Percentiles rank a stretch among this genome's conserved stretches.
phyloP scores from a whole-genome alignment of 495 filamentous ascomycete genomes.

The Neurospora intermedia region DNA sequence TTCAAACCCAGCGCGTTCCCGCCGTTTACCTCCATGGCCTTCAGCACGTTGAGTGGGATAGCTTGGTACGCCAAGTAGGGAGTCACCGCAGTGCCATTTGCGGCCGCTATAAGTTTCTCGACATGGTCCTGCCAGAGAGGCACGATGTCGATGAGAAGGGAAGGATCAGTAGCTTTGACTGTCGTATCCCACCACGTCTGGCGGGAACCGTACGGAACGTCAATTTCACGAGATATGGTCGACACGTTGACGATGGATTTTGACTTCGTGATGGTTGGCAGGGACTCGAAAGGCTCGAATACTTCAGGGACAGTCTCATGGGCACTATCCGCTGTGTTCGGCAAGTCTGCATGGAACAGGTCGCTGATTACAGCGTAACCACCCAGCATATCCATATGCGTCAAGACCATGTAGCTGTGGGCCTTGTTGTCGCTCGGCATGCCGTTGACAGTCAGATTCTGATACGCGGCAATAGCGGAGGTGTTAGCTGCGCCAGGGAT shows the following conservation, averaged over 20 bases:
- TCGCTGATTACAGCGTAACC: constrained; percentile 9
- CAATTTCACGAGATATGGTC: constrained; percentile 3
- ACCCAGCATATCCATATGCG: constrained; percentile 3
- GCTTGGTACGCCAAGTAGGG: constrained; percentile 13
- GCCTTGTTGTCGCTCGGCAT: constrained; percentile 8
- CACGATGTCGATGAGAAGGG: constrained; percentile 10
- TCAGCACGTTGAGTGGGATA: constrained; percentile 14
- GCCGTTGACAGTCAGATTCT: constrained; percentile 14
- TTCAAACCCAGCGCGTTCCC: constrained; percentile 22
- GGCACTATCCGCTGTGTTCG: not conserved
- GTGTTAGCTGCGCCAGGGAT: constrained; percentile 10
- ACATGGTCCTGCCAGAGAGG: constrained; percentile 10
- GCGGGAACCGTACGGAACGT: constrained; percentile 2
- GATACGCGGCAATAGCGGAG: constrained; percentile 13
- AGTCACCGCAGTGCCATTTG: constrained; percentile 4
- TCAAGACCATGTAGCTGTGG: constrained; percentile 15
- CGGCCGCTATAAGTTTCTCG: not conserved
- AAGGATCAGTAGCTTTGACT: constrained; percentile 6
- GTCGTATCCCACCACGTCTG: constrained; percentile 14
- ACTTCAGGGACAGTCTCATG: constrained; percentile 1
- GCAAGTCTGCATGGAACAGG: constrained; percentile 11
- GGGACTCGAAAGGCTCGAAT: constrained; percentile 6
- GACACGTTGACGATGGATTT: constrained; percentile 9
- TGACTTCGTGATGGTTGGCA: constrained; percentile 1
- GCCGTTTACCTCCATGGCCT: constrained; percentile 19